A percentile compares a stretch with the other conserved stretches of the same genome.
These are phyloP conservation scores for Talaromyces amestolkiae DNA, from an alignment of 2,329 filamentous ascomycete species.

Conservation along the genomic window DNA sequence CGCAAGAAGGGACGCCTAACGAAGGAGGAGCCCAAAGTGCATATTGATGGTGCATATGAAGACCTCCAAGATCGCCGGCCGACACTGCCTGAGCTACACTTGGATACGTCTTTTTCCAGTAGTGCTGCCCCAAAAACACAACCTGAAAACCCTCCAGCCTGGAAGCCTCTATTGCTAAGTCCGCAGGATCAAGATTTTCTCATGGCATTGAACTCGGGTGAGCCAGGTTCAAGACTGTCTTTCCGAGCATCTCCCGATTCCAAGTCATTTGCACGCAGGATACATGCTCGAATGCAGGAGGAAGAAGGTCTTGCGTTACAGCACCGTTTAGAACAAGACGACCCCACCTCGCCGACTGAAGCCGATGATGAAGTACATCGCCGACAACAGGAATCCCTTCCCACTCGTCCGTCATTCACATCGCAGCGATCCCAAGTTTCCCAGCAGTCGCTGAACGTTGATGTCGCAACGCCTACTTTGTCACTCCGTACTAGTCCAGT, in stretches of 20 bases:
- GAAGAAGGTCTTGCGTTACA: conserved; percentile 54
- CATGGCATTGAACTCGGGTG: conserved; percentile 30
- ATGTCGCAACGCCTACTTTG: conserved; percentile 27
- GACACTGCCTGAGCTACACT: conserved; percentile 29
- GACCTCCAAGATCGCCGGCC: conserved; percentile 21
- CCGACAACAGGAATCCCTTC: conserved; percentile 18
- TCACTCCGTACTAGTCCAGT: conserved; percentile 30
- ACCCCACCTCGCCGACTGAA: conserved; percentile 31
- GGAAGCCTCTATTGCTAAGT: conserved; percentile 33
- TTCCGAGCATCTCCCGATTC: conserved; percentile 40
- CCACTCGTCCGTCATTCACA: conserved; percentile 26
- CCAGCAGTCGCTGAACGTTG: conserved; percentile 18
- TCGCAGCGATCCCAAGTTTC: conserved; percentile 33
- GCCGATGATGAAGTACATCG: conserved; percentile 22
- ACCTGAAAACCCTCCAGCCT: conserved; percentile 21
- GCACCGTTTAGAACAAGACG: conserved; percentile 35
- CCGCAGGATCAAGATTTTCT: conserved; percentile 40
- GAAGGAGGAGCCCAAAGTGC: neutral
- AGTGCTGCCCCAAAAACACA: conserved; percentile 9
- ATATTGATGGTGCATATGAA: conserved; percentile 10
- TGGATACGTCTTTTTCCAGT: conserved; percentile 35
- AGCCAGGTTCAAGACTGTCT: conserved; percentile 38
- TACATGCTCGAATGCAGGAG: conserved; percentile 52
- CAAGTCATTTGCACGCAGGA: conserved; percentile 46
- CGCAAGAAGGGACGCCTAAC: conserved; percentile 36